Base-by-base conservation (phyloP, 345 rosid genomes). In the Citrus cavaleriei region DNA sequence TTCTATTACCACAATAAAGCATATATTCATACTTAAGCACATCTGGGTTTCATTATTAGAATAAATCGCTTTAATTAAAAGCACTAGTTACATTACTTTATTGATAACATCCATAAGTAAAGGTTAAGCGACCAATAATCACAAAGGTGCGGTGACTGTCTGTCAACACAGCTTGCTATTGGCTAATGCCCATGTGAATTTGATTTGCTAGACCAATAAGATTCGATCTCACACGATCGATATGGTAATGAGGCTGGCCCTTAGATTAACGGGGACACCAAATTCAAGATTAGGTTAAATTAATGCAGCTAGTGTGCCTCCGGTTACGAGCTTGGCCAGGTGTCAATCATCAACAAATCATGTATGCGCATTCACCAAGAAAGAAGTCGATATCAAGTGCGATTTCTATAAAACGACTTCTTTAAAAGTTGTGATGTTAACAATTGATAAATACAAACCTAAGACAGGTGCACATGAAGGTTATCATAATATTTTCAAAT, bases 331-430 rank as follows among this genome's bases (percentile, higher is more conserved):
- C 84, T 64, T 28, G 70, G 77, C 81, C 84, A 81, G 84, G 81
- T 81, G 88, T 86, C 88, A 83, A 86, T 86, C 81, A 86, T 86
- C 86, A 83, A 86, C 84, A 77, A 83, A 83, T 86, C 46, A 86
- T 86, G 59, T 30, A 38, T n/a, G 54, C 8, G 55, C 81, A n/a
- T 5, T 59, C 7, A 40, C 79, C 82, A 12, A 81, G 76, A 64
- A 65, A 63, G 77, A 77, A 67, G 34, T 21, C 10, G 54, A 10
- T 63, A 1, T 24, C 30, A 66, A 22, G 30, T 65, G 8, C 22
- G 22, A 9, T 77, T 28, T 24, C 28, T 46, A 35, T 40, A 40
- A 28, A 16, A 61, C 27, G 34, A 21, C 77, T 74, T 75, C 38
- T 28, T 22, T 57, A 55, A 42, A 6, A n/a, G 13, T 22, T 75